Conservation (phyloP, 225 moss, liverwort and hornwort species). For the Pleurozium schreberi region DNA sequence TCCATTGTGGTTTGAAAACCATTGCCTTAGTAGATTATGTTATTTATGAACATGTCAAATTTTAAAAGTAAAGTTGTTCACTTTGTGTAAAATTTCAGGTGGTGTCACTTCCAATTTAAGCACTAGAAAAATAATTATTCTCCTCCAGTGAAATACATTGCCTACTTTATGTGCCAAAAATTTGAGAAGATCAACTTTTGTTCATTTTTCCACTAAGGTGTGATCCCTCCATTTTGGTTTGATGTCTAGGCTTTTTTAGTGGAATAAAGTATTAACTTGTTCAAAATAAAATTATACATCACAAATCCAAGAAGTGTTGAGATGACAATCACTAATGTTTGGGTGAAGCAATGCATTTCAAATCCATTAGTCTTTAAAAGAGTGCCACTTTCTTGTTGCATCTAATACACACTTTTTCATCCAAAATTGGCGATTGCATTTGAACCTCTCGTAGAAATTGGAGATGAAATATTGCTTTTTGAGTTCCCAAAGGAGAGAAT, state of each 20-base stretch:
- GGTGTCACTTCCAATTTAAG: background rate
- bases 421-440: background rate
- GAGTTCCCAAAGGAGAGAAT: background rate
- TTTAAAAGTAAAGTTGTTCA: too few species aligned
- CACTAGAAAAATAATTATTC: background rate
- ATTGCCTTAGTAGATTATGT: background rate
- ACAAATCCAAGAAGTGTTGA: background rate
- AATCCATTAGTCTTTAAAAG: background rate
- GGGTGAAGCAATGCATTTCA: background rate
- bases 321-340: background rate
- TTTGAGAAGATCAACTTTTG: background rate
- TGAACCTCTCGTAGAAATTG: background rate
- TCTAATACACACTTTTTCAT: too few species aligned
- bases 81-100: background rate
- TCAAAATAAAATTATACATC: background rate
- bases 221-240: rapidly evolving
- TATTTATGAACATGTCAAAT: background rate
- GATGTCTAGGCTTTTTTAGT: background rate
- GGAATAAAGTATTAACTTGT: too few species aligned
- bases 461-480: background rate
- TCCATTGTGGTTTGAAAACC: background rate
- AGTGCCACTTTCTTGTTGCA: background rate
- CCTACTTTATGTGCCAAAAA: background rate
- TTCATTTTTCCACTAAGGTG: background rate
- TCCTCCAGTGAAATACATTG: rapidly evolving